Conservation (phyloP, 768 basidiomycete species). For the Suillus subaureus region DNA sequence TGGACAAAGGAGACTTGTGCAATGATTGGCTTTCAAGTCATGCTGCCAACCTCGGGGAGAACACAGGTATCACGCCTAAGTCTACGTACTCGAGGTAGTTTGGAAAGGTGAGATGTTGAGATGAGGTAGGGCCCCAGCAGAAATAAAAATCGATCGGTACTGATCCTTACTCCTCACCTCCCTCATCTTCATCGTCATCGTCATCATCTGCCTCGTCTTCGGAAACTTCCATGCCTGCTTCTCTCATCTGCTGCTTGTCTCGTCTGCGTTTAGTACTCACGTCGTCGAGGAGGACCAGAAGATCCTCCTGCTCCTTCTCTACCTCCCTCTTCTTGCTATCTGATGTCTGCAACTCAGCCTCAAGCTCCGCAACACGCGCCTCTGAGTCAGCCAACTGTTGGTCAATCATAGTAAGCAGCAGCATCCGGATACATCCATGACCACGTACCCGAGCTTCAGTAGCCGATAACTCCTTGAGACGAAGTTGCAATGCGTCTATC, state of each 20-base stretch:
- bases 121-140: background rate
- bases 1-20: background rate
- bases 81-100: background rate
- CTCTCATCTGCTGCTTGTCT: conserved; percentile 80
- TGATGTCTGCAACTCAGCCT: conserved; percentile 49
- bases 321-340: conserved; percentile 75
- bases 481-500: conserved; percentile 66
- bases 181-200: conserved; percentile 43
- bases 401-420: conserved; percentile 5
- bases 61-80: background rate
- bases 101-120: background rate
- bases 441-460: conserved; percentile 40
- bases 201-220: conserved; percentile 88
- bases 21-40: background rate
- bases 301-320: conserved; percentile 96
- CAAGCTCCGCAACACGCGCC: conserved; percentile 47
- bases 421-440: background rate
- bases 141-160: background rate
- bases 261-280: conserved; percentile 79
- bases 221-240: conserved; percentile 82
- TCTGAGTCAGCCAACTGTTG: conserved; percentile 48
- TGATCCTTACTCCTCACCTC: conserved; percentile 18
- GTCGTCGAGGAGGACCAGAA: conserved; percentile 92
- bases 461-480: conserved; percentile 47
- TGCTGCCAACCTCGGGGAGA: background rate